A percentile compares a stretch with the other conserved stretches of the same genome.
phyloP scores from a whole-genome alignment of 805 yeast genomes.

The Starmerella etchellsii region DNA sequence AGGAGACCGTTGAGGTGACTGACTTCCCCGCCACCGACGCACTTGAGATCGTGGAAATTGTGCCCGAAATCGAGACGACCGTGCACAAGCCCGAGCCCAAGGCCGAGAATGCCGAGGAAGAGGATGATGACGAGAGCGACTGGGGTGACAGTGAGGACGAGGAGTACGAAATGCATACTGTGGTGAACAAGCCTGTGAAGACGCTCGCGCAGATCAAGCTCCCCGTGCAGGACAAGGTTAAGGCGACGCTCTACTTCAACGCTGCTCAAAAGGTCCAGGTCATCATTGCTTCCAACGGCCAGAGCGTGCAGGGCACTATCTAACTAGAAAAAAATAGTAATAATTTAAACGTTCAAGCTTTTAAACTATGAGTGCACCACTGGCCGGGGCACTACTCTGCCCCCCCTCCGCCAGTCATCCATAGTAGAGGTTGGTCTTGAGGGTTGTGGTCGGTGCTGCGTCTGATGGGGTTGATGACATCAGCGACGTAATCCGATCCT shows the following conservation, averaged over 20 bases:
- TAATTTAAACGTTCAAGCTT: too few relatives aligned
- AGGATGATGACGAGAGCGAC: constrained; percentile 38
- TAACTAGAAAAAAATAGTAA: constrained; percentile 1
- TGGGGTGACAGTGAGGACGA: constrained; percentile 53
- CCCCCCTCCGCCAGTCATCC: too few relatives aligned
- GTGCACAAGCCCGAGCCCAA: constrained; percentile 63
- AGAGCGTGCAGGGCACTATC: constrained; percentile 21
- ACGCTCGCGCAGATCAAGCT: constrained; percentile 68
- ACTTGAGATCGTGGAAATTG: constrained; percentile 50
- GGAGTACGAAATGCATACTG: constrained; percentile 73
- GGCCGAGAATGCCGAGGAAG: constrained; percentile 40
- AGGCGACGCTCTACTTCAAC: constrained; percentile 47
- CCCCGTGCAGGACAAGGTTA: constrained; percentile 59
- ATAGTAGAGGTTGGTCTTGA: too few relatives aligned
- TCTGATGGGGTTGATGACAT: neutral
- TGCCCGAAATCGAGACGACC: constrained; percentile 72
- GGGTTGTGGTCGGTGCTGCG: too few relatives aligned
- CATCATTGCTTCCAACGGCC: constrained; percentile 33
- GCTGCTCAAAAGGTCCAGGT: constrained; percentile 53
- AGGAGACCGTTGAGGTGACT: constrained; percentile 53
- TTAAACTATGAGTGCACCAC: too few relatives aligned
- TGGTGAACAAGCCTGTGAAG: constrained; percentile 57
- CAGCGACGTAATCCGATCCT: neutral
- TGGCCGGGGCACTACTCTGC: too few relatives aligned
- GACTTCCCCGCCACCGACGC: constrained; percentile 38